Evolutionary conservation across 2,329 filamentous ascomycete genomes (phyloP).

Genomic region (Leptographium flavum): DNA sequence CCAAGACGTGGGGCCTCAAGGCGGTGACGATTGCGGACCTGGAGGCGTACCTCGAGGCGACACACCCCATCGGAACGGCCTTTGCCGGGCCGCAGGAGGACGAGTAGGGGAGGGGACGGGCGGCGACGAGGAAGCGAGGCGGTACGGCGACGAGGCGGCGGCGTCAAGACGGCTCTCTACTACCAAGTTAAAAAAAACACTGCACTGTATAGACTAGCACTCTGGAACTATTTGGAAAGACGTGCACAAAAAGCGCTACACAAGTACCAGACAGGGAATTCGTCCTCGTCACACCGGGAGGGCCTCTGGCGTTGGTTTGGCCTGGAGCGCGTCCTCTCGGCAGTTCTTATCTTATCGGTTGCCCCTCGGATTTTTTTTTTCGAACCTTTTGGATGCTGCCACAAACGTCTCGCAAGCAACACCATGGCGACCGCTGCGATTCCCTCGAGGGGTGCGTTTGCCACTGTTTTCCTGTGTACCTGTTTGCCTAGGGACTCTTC

Average conservation of each 20-base stretch:
- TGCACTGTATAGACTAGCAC: too few relatives aligned
- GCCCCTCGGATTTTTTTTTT: background rate
- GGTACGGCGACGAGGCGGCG: too few relatives aligned
- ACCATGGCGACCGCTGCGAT: background rate
- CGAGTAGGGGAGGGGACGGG: slow-evolving; percentile 2
- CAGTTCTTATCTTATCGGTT: too few relatives aligned
- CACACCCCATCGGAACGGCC: slow-evolving; percentile 33
- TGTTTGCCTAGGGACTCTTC: background rate
- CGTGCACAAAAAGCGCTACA: too few relatives aligned
- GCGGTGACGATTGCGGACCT: slow-evolving; percentile 93
- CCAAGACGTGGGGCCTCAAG: slow-evolving; percentile 73
- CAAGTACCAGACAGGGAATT: too few relatives aligned
- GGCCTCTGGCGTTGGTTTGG: too few relatives aligned
- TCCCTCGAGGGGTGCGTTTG: background rate
- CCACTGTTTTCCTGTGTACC: background rate
- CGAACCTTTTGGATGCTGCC: too few relatives aligned
- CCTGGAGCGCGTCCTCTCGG: too few relatives aligned
- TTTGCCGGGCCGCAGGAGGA: slow-evolving; percentile 10
- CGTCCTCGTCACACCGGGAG: too few relatives aligned
- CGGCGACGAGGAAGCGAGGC: background rate
- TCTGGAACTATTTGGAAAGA: too few relatives aligned
- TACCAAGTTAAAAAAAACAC: too few relatives aligned
- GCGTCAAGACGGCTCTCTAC: too few relatives aligned
- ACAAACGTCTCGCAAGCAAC: background rate
- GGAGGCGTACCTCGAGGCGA: slow-evolving; percentile 64